These are phyloP conservation scores for Rhinocladiella similis DNA, from an alignment of 2,329 filamentous ascomycete genomes.

Conservation along the genomic window DNA sequence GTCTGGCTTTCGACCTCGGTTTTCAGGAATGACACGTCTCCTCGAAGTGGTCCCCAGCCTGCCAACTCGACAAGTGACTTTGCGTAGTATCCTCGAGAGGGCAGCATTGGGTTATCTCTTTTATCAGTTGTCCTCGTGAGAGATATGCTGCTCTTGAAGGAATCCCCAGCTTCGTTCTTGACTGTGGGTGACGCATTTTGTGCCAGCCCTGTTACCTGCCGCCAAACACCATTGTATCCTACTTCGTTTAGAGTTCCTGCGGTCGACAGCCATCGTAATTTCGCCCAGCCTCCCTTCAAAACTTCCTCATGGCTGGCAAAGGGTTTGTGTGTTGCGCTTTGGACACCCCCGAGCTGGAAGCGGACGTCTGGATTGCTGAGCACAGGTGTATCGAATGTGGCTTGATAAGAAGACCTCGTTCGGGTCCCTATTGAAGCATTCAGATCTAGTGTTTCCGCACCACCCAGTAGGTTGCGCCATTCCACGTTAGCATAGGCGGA, in stretches of 20 bases:
- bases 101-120: constrained; percentile 82
- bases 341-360: constrained; percentile 75
- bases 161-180: constrained; percentile 82
- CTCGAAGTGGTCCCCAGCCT: constrained; percentile 76
- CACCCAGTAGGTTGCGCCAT: constrained; percentile 90
- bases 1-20: constrained; percentile 80
- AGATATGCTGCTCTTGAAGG: constrained; percentile 81
- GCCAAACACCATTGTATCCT: constrained; percentile 79
- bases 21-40: constrained; percentile 93
- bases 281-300: constrained; percentile 73
- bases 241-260: constrained; percentile 72
- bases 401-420: constrained; percentile 88
- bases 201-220: constrained; percentile 79
- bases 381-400: constrained; percentile 78
- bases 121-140: constrained; percentile 79
- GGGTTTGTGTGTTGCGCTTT: constrained; percentile 81
- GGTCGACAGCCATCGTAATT: constrained; percentile 70
- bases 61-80: constrained; percentile 82
- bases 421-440: constrained; percentile 88
- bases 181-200: constrained; percentile 77
- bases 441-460: constrained; percentile 83
- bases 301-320: constrained; percentile 95
- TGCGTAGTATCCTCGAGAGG: constrained; percentile 76
- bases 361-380: constrained; percentile 80
- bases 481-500: constrained; percentile 87